These are phyloP conservation scores for Blumeria graminis DNA, from an alignment of 2,329 filamentous ascomycete genomes.

Conservation along the genomic window DNA sequence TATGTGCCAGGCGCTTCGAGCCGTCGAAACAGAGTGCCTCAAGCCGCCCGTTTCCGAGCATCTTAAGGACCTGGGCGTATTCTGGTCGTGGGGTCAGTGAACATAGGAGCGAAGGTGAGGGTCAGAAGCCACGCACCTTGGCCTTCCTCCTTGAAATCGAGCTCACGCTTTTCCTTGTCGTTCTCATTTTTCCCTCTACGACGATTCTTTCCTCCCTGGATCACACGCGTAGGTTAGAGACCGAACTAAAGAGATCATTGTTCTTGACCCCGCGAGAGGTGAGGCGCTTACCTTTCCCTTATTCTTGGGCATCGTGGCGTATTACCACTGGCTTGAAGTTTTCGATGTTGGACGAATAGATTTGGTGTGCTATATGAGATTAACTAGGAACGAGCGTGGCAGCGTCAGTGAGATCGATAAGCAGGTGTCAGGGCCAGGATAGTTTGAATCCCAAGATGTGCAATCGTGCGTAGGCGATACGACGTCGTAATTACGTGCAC, in stretches of 20 bases:
- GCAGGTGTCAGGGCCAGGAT: too few relatives aligned
- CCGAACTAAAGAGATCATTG: background rate
- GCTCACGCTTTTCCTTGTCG: constrained; percentile 96
- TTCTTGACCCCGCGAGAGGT: background rate
- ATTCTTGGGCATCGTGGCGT: constrained; percentile 66
- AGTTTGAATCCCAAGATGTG: too few relatives aligned
- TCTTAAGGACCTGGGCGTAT: constrained; percentile 77
- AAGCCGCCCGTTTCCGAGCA: constrained; percentile 85
- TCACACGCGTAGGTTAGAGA: constrained; percentile 1
- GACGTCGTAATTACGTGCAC: too few relatives aligned
- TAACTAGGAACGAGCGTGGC: too few relatives aligned
- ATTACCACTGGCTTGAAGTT: too few relatives aligned
- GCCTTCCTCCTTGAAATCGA: constrained; percentile 96
- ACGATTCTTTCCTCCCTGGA: constrained; percentile 90
- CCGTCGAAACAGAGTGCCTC: constrained; percentile 88
- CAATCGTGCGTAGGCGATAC: too few relatives aligned
- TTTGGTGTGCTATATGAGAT: too few relatives aligned
- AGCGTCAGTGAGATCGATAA: too few relatives aligned
- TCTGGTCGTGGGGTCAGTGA: constrained; percentile 20
- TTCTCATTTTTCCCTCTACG: constrained; percentile 98
- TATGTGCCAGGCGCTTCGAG: constrained; percentile 60
- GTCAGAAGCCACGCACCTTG: constrained; percentile 31
- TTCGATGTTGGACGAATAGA: too few relatives aligned
- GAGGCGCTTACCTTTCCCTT: constrained; percentile 69
- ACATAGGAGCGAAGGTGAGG: constrained; percentile 2